phyloP scores from a whole-genome alignment of 2,329 filamentous ascomycete species.

The Phaeosphaeriaceae sp. region DNA sequence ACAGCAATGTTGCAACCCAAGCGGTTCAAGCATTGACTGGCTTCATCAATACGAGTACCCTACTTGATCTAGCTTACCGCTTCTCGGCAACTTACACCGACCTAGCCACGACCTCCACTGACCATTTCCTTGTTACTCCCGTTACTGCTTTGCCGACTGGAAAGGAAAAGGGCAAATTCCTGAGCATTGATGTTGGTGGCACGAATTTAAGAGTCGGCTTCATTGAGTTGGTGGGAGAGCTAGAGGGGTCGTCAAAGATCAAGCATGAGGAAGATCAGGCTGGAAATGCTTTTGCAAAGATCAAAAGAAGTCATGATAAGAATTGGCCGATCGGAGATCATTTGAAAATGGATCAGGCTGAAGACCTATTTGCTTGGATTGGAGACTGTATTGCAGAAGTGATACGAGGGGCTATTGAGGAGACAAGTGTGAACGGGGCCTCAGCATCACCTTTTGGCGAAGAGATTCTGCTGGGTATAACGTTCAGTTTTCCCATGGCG shows the following conservation, averaged over 20 bases:
- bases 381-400: slow-evolving; percentile 77
- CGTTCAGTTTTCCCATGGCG: slow-evolving; percentile 73
- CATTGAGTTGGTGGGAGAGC: slow-evolving; percentile 63
- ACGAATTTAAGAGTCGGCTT: slow-evolving; percentile 74
- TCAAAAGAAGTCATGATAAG: slow-evolving; percentile 68
- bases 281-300: slow-evolving; percentile 42
- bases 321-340: slow-evolving; percentile 77
- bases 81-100: slow-evolving; percentile 45
- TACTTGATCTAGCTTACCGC: slow-evolving; percentile 43
- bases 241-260: slow-evolving; percentile 31
- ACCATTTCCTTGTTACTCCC: slow-evolving; percentile 50
- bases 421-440: slow-evolving; percentile 25
- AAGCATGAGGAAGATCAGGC: slow-evolving; percentile 20
- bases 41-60: slow-evolving; percentile 37
- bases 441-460: slow-evolving; percentile 43
- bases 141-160: slow-evolving; percentile 55
- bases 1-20: slow-evolving; percentile 11
- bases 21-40: slow-evolving; percentile 40
- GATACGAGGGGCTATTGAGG: slow-evolving; percentile 63
- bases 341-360: slow-evolving; percentile 74
- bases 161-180: slow-evolving; percentile 68
- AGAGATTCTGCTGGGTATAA: slow-evolving; percentile 69
- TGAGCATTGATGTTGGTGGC: slow-evolving; percentile 62
- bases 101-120: slow-evolving; percentile 43
- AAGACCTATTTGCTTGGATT: slow-evolving; percentile 82